phyloP scores from a whole-genome alignment of 2,329 filamentous ascomycete species.

The Aureobasidium pullulans region DNA sequence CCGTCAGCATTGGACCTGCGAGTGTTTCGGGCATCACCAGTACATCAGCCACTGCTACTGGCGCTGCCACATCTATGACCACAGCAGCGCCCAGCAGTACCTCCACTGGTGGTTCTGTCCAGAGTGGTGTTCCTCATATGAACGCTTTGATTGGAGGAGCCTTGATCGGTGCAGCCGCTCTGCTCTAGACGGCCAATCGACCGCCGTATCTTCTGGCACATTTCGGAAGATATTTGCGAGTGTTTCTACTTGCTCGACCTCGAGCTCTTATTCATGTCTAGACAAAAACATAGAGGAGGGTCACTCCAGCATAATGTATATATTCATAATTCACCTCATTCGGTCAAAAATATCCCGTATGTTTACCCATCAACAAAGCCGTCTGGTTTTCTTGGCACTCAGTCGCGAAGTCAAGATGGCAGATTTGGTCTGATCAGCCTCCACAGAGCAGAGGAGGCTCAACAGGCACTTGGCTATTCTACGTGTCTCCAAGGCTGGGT shows the following conservation, averaged over 20 bases:
- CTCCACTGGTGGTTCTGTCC: background rate
- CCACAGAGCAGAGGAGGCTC: too few species aligned
- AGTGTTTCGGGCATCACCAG: conserved; percentile 4
- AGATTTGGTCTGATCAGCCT: background rate
- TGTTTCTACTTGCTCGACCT: too few species aligned
- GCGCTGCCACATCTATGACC: background rate
- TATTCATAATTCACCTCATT: background rate
- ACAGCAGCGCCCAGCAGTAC: background rate
- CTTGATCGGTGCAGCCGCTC: background rate
- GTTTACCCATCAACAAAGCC: background rate
- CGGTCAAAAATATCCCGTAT: background rate
- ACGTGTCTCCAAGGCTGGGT: background rate
- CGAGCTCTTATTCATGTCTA: too few species aligned
- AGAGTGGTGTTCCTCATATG: background rate
- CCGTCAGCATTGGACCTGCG: background rate
- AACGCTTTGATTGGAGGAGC: background rate
- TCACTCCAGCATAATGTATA: conserved; percentile 2
- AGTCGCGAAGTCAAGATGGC: background rate
- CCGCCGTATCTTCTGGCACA: background rate
- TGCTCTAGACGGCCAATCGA: background rate
- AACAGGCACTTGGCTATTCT: too few species aligned
- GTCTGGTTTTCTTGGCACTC: background rate
- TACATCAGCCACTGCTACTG: background rate
- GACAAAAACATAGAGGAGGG: background rate
- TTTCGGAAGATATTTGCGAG: too few species aligned